A percentile compares a stretch with the other conserved stretches of the same genome.
phyloP scores from a whole-genome alignment of 441 rosid species.

The Geranium incanum region DNA sequence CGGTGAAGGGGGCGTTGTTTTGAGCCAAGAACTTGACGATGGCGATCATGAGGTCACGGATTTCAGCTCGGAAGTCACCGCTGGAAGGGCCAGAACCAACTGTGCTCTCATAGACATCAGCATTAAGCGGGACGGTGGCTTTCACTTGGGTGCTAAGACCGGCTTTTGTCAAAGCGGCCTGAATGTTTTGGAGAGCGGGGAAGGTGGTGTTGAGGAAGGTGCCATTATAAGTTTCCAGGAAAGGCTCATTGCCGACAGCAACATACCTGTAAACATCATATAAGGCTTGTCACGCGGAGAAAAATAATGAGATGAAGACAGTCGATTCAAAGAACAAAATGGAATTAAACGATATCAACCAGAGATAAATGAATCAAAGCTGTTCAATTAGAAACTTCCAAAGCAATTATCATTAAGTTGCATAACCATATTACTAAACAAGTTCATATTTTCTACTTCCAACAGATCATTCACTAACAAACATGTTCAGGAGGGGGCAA shows the following conservation, averaged over 20 bases:
- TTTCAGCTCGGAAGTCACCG: slow-evolving; percentile 69
- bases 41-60: slow-evolving; percentile 46
- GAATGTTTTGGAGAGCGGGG: slow-evolving; percentile 87
- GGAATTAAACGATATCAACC: background rate
- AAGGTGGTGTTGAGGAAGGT: slow-evolving; percentile 51
- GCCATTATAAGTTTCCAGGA: slow-evolving; percentile 61
- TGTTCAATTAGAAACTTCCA: no score
- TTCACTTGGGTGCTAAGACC: slow-evolving; percentile 58
- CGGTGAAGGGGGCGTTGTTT: slow-evolving; percentile 69
- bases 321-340: no score
- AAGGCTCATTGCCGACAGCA: slow-evolving; percentile 88
- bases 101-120: slow-evolving; percentile 76
- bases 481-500: no score
- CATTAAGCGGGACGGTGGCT: slow-evolving; percentile 82
- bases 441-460: no score
- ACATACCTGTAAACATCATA: slow-evolving; percentile 46
- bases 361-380: background rate
- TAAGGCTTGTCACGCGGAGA: no score
- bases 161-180: slow-evolving; percentile 79
- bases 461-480: no score
- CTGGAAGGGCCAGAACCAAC: slow-evolving; percentile 49
- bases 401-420: no score
- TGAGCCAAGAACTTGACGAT: slow-evolving; percentile 60
- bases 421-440: no score
- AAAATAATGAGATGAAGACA: no score